Evolutionary conservation across 2,329 filamentous ascomycete genomes (phyloP), one percentile per base, ranked within the genome.

Genomic region (Xylaria sp.): DNA sequence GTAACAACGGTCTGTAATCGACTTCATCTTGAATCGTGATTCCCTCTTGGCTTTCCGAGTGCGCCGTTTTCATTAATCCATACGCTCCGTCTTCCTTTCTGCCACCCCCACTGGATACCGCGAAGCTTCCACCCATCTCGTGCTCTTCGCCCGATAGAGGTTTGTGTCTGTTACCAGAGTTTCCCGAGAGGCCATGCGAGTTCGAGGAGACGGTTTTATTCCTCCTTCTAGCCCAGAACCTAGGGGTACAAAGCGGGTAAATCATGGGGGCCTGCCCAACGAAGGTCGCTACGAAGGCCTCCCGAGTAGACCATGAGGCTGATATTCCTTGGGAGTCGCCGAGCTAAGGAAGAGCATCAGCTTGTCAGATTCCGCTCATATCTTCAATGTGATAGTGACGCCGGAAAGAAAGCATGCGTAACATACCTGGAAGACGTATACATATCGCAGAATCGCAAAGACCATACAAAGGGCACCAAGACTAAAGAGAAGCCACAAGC

Each of bases 211-310:
- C 19, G 27, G 6, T 33, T 10, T 9, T 21, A 11, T 48, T 17
- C n/a, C 27, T 5, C 3, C 11, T 41, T 41, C 38, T 17, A n/a
- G 8, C 17, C 54, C 41, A 57, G 11, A 25, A n/a, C 23, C n/a
- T 25, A 9, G 9, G 31, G 2, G 49, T 48, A 21, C 48, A 47
- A n/a, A 49, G 27, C 29, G 53, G 27, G n/a, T 55, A 29, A 27
- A 58, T 33, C 38, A 58, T 41, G 8, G 40, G 25, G 5, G 41
- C 21, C 23, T 58, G 55, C 4, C 55, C 55, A 2, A 46, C 55
- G 13, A 58, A 33, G 13, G 49, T 58, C 9, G 46, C 46, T 2
- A 58, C 55, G n/a, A 58, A 44, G 23, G 33, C 23, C 21, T 58
- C 55, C 10, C 55, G 37, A 8, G 9, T 17, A 2, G 55, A 37